Evolutionary conservation across 176 grass and related monocot species (phyloP), one percentile per base, ranked within the genome.

Genomic region (Urochloa ruziziensis): DNA sequence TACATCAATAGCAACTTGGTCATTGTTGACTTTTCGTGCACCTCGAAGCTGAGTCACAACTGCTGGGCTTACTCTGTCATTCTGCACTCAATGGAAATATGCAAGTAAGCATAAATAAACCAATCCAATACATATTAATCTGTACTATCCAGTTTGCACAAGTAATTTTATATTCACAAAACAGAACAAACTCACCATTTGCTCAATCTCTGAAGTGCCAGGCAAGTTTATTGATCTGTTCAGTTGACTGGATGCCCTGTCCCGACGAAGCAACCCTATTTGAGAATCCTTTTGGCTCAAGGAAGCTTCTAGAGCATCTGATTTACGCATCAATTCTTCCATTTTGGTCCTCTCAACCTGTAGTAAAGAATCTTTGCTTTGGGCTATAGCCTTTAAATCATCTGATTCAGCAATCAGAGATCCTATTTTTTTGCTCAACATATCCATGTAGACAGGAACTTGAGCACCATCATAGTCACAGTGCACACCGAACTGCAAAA

Each of bases 1-100:
- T 52, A 98, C 88, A 77, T 93, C 92, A 70, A 97, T 97, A 64
- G 92, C 92, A 79, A 97, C 89, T 91, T 97, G 95, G 52, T 94
- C 90, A 47, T 77, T 95, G 70, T 81, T 98, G 69, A 86, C 91
- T 88, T 94, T 98, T n/a, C 96, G 89, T 1, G 82, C 87, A 24
- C 87, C 85, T 83, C 96, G 87, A 69, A 90, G 83, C 52, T 91
- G 89, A 82, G 89, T 94, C 57, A 91, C 89, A 82, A 83, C 77
- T 63, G 89, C 82, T 75, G 92, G 81, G 62, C 57, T 90, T 65
- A 83, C 71, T 70, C 88, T 95, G 33, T 93, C 91, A 92, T 86
- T 98, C 96, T 98, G 85, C 62, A 81, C 72, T 28, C 7, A 84
- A 84, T 80, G 23, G 57, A 67, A 75, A 33, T 67, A 82, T 62